Percentiles rank a stretch among this genome's conserved stretches.
Conservation (phyloP, 2,329 filamentous ascomycete species). For the Sclerotinia glacialis region DNA sequence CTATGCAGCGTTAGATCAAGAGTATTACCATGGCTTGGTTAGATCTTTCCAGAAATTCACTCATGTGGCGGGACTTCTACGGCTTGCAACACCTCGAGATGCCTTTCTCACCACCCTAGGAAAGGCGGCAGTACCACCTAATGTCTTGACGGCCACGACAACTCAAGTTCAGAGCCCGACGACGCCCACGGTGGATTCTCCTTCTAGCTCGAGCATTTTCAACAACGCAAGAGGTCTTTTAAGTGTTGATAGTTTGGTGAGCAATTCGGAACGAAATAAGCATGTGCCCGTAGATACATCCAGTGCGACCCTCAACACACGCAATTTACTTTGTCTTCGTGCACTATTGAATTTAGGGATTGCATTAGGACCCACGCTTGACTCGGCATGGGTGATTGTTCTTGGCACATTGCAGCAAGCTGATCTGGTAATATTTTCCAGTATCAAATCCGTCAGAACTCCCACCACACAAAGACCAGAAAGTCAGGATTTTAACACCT, state of each 20-base stretch:
- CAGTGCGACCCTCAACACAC: constrained; percentile 65
- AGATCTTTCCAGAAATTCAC: constrained; percentile 92
- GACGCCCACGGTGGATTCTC: constrained; percentile 48
- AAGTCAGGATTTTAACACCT: constrained; percentile 41
- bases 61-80: constrained; percentile 86
- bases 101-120: constrained; percentile 91
- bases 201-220: constrained; percentile 51
- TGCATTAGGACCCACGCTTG: constrained; percentile 83
- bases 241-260: constrained; percentile 69
- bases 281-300: constrained; percentile 57
- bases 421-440: constrained; percentile 72
- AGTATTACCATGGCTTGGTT: constrained; percentile 90
- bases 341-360: constrained; percentile 95
- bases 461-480: constrained; percentile 50
- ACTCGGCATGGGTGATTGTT: constrained; percentile 83
- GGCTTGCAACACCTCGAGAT: constrained; percentile 82
- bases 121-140: constrained; percentile 87
- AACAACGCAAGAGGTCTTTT: constrained; percentile 69
- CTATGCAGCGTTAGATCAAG: constrained; percentile 84
- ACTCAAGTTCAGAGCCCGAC: constrained; percentile 48
- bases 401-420: constrained; percentile 91
- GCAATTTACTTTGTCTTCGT: constrained; percentile 85
- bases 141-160: constrained; percentile 62
- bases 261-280: constrained; percentile 58
- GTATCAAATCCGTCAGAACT: constrained; percentile 52